Conservation (phyloP, 805 yeast genomes). For the Saturnispora besseyi region DNA sequence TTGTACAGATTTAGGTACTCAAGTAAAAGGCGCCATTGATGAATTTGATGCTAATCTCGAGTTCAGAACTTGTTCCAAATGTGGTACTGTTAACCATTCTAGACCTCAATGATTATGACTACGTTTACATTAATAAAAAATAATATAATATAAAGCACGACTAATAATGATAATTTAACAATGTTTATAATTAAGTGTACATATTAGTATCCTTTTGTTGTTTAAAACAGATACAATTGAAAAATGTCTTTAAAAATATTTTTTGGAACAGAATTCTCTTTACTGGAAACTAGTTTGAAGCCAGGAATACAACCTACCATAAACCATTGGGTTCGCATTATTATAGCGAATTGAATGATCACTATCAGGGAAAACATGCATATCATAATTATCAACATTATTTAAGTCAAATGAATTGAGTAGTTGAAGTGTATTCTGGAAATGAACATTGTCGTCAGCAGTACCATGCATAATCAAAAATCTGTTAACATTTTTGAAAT, state of each 20-base stretch:
- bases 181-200: neutral
- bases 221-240: neutral
- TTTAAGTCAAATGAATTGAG: conserved; percentile 47
- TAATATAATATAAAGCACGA: neutral
- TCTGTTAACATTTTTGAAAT: conserved; percentile 41
- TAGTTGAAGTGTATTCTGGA: conserved; percentile 57
- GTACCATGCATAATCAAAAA: conserved; percentile 74
- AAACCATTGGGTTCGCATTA: conserved; percentile 69
- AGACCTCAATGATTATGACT: conserved; percentile 36
- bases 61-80: conserved; percentile 62
- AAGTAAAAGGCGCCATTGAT: conserved; percentile 74
- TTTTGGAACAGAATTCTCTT: neutral
- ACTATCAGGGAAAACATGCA: conserved; percentile 87
- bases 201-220: neutral
- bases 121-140: neutral
- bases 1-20: conserved; percentile 79
- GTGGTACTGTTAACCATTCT: conserved; percentile 69
- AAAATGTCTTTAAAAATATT: no score
- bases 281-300: conserved; percentile 42
- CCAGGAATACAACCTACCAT: conserved; percentile 67
- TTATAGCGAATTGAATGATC: conserved; percentile 77
- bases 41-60: conserved; percentile 54
- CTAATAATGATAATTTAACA: neutral
- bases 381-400: conserved; percentile 65
- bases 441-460: conserved; percentile 78